Evolutionary conservation across 805 yeast species (phyloP).

Genomic region (Yamadazyma scolyti): DNA sequence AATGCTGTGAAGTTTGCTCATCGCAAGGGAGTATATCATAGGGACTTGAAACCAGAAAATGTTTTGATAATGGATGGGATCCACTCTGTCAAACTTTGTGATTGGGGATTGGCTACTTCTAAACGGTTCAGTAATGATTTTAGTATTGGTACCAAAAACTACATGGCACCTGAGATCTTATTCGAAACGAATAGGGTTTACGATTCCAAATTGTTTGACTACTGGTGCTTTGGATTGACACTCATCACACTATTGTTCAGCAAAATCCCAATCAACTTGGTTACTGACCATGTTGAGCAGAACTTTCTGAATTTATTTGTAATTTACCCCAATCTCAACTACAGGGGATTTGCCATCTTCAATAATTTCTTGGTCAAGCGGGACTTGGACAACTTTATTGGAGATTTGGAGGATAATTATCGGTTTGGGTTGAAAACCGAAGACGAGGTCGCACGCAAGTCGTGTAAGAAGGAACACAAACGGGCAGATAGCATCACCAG

Average conservation of each 20-base stretch:
- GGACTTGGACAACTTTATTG: constrained; percentile 30
- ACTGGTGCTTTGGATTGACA: constrained; percentile 55
- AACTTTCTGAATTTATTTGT: too few relatives aligned
- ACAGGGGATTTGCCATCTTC: constrained; percentile 38
- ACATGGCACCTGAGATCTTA: constrained; percentile 53
- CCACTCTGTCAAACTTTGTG: constrained; percentile 60
- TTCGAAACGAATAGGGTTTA: constrained; percentile 24
- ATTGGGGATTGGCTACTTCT: constrained; percentile 69
- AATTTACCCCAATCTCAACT: constrained; percentile 39
- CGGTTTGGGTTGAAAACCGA: constrained; percentile 43
- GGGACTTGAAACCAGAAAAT: constrained; percentile 76
- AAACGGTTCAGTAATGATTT: constrained; percentile 23
- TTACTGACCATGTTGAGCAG: too few relatives aligned
- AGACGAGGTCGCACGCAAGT: constrained; percentile 18
- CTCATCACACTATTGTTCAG: constrained; percentile 49
- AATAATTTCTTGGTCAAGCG: constrained; percentile 23
- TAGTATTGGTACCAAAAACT: constrained; percentile 55
- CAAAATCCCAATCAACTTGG: constrained; percentile 49
- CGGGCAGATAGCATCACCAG: constrained; percentile 9
- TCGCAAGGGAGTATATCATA: constrained; percentile 55
- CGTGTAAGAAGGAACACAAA: neutral
- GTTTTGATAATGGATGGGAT: constrained; percentile 38
- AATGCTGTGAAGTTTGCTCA: constrained; percentile 56
- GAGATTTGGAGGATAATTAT: constrained; percentile 22
- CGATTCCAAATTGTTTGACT: constrained; percentile 46